Evolutionary conservation across 164 flowering plant genomes (phyloP), one percentile per base, ranked within the genome.

Genomic region (Vitis rotundifolia): DNA sequence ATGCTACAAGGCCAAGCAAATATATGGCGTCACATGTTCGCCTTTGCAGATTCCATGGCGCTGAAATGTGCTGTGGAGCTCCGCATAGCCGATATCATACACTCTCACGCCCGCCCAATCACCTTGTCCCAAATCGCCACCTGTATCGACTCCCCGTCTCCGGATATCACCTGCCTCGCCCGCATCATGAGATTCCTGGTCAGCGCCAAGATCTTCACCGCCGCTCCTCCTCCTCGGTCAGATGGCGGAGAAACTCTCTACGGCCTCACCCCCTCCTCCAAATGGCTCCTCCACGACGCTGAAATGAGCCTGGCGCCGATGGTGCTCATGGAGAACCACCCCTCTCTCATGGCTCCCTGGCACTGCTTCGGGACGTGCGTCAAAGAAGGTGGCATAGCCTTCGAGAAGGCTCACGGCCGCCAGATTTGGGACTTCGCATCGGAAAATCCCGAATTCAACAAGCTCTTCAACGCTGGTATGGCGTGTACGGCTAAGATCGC

Each of bases 171-270:
- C 57, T 78, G 16, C 69, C 84, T 87, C 58, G 29, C 70, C 1
- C 85, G 89, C 26, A 66, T 87, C 58, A 82, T 85, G 89, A 76
- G 86, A 8, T 49, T 79, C 5, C 75, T 88, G 2, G 88, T 80
- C 57, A 84, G 75, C 60, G 71, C 53, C 28, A 61, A 70, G 11
- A 60, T 87, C 16, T 80, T 87, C 83, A 59, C 65, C 47, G 76
- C 61, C 13, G 18, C 68, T 37, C 11, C 59, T 11, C 29, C 66
- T 9, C 18, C 77, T 2, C 26, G 2, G 26, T 22, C 26, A 22
- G 66, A 76, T 13, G 75, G 64, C 8, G 75, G 52, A 9, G 79
- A 82, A 9, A 66, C 76, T 0, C 72, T 73, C 49, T 84, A 82
- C 66, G 79, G 81, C 9, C 62, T 77, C 8, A 81, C 78, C 49